Conservation (phyloP, 495 filamentous ascomycete genomes). For the Bathelium albidoporum region DNA sequence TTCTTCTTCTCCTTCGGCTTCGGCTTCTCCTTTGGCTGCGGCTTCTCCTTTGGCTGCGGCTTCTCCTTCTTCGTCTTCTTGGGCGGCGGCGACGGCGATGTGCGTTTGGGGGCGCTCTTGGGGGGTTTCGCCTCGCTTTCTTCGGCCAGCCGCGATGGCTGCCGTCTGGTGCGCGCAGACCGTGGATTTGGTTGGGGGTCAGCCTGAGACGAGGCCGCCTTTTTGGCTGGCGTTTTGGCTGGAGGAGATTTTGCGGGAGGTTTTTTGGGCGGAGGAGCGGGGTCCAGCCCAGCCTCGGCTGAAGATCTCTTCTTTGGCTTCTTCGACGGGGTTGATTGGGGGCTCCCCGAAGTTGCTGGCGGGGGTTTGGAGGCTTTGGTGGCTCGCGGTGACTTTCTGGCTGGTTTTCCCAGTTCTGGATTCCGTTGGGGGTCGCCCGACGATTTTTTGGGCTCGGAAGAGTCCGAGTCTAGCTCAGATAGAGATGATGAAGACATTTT, state of each 20-base stretch:
- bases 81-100: background rate
- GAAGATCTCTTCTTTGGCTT: background rate
- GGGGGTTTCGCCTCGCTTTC: background rate
- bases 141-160: background rate
- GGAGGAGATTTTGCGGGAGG: background rate
- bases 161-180: background rate
- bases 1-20: background rate
- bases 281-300: background rate
- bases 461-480: background rate
- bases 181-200: background rate
- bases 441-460: background rate
- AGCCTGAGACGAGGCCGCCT: background rate
- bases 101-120: background rate
- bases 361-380: background rate
- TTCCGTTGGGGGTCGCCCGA: background rate
- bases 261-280: background rate
- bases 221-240: background rate
- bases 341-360: background rate
- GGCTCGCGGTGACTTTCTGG: background rate
- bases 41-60: too few species aligned
- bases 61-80: background rate
- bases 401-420: background rate
- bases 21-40: too few species aligned
- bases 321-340: background rate
- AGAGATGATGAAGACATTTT: background rate